phyloP scores from a whole-genome alignment of 257 asterid genomes.

The Fraxinus pennsylvanica region DNA sequence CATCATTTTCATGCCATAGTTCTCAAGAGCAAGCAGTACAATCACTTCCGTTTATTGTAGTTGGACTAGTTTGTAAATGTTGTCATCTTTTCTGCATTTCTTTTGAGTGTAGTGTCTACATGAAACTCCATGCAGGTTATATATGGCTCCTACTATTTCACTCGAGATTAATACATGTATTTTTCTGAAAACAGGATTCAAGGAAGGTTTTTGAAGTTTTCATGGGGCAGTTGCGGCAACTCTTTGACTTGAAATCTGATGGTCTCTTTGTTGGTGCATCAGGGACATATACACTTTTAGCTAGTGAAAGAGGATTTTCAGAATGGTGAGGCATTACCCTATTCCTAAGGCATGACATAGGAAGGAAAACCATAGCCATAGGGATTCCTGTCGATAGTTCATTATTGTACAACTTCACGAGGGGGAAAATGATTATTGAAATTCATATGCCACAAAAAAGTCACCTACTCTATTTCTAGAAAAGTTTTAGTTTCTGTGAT shows the following conservation, averaged over 20 bases:
- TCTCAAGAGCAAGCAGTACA: not conserved
- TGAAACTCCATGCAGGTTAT: not conserved
- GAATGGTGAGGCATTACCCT: slow-evolving; percentile 64
- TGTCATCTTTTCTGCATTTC: slow-evolving; percentile 12
- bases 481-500: not conserved
- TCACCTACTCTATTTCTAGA: not conserved
- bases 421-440: not conserved
- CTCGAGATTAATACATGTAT: slow-evolving; percentile 24
- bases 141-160: not conserved
- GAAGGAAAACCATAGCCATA: slow-evolving; percentile 2
- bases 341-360: not conserved
- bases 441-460: slow-evolving; percentile 6
- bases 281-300: slow-evolving; percentile 48
- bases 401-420: not conserved
- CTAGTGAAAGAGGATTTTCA: slow-evolving; percentile 88
- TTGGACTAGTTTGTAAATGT: not conserved
- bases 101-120: not conserved
- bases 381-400: not conserved
- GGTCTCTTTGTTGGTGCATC: slow-evolving; percentile 55
- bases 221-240: slow-evolving; percentile 87
- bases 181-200: slow-evolving; percentile 62
- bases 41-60: not conserved
- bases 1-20: not conserved
- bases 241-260: slow-evolving; percentile 82
- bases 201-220: slow-evolving; percentile 70